Evolutionary conservation across 31 red algal species (phyloP).

Genomic region (Odonthalia washingtoniensis): DNA sequence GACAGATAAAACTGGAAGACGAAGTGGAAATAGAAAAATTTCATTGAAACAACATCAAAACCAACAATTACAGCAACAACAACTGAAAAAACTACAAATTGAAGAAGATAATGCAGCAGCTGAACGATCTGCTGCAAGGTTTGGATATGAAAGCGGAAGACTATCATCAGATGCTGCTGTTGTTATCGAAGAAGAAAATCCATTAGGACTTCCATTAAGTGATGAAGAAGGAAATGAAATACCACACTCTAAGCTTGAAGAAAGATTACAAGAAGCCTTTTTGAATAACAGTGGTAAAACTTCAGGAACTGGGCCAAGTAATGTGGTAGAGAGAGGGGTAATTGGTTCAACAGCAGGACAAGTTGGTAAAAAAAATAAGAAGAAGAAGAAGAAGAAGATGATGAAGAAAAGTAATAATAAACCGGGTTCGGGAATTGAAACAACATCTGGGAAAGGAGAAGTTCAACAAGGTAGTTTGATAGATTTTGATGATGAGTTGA

Average conservation of each 20-base stretch:
- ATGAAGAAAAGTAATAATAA: too few relatives aligned
- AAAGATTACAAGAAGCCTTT: conserved; percentile 62
- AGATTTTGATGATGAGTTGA: conserved; percentile 53
- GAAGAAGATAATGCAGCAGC: neutral
- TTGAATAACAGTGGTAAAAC: neutral
- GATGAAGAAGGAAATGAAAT: conserved; percentile 56
- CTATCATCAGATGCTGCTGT: conserved; percentile 67
- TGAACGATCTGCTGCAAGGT: neutral
- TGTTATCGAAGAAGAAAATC: conserved; percentile 67
- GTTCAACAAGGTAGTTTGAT: conserved; percentile 57
- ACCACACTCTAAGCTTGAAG: conserved; percentile 30
- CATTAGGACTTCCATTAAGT: conserved; percentile 59
- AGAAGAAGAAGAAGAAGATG: conserved; percentile 80
- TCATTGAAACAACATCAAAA: neutral
- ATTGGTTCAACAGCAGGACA: conserved; percentile 3
- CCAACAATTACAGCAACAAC: neutral
- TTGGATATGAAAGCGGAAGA: conserved; percentile 43
- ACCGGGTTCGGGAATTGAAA: too few relatives aligned
- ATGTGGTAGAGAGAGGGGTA: conserved; percentile 23
- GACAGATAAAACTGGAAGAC: neutral
- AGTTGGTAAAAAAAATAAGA: conserved; percentile 50
- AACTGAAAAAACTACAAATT: neutral
- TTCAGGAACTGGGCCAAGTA: neutral
- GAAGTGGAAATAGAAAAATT: neutral
- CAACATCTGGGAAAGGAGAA: neutral